Conservation (phyloP, 1,284 basidiomycete genomes). For the Puccinia novopanici region DNA sequence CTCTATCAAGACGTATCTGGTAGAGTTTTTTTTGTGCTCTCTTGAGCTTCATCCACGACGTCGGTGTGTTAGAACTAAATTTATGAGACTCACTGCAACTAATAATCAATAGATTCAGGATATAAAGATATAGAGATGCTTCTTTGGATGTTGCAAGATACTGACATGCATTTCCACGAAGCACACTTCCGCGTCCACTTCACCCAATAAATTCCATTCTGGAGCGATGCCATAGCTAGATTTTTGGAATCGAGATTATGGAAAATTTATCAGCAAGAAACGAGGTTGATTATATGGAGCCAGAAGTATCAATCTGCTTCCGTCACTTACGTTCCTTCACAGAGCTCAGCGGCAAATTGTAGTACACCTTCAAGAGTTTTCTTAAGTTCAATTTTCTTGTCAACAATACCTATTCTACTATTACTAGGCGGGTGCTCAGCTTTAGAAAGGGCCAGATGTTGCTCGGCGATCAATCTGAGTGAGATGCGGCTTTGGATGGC, state of each 20-base stretch:
- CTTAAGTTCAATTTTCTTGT: conserved; percentile 7
- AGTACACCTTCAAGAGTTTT: conserved; percentile 28
- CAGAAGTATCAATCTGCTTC: not conserved
- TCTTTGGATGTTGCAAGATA: not conserved
- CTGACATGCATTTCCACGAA: conserved; percentile 49
- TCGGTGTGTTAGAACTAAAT: not conserved
- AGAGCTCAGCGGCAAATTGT: conserved; percentile 34
- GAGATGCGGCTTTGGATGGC: conserved; percentile 44
- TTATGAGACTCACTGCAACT: conserved; percentile 42
- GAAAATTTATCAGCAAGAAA: not conserved
- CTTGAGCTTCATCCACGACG: conserved; percentile 3
- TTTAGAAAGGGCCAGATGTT: conserved; percentile 40
- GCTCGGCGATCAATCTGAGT: conserved; percentile 39
- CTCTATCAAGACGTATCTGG: conserved; percentile 44
- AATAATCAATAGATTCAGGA: not conserved
- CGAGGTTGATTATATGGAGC: not conserved
- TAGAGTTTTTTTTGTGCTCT: not conserved
- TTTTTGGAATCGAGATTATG: not conserved
- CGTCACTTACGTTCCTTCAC: conserved; percentile 41
- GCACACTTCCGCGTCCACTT: conserved; percentile 32
- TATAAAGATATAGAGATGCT: not conserved
- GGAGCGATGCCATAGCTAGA: conserved; percentile 41
- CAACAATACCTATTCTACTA: conserved; percentile 34
- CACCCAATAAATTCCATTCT: conserved; percentile 33
- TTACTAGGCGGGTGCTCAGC: not conserved